Conservation (phyloP, 495 filamentous ascomycete genomes). For the Penicillium flavigenum region DNA sequence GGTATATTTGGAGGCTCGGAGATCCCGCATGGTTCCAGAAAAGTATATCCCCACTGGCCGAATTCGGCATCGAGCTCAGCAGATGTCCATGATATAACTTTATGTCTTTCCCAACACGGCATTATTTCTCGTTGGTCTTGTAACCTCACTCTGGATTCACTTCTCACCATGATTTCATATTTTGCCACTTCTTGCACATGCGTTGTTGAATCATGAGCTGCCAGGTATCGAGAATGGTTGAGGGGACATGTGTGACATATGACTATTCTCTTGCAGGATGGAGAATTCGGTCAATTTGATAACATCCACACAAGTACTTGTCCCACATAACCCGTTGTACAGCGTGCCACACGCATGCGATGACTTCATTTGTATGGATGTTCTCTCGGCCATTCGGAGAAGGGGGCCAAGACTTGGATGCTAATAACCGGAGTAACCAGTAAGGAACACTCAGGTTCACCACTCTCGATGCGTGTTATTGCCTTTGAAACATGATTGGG, state of each 20-base stretch:
- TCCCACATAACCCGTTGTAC: not conserved
- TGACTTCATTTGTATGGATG: slow-evolving; percentile 1
- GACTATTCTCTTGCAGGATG: too few relatives aligned
- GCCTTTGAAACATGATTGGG: not conserved
- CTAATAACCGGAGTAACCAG: not conserved
- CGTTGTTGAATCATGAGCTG: slow-evolving; percentile 1
- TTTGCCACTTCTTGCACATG: not conserved
- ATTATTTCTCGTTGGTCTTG: not conserved
- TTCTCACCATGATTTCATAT: not conserved
- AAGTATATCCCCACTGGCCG: too few relatives aligned
- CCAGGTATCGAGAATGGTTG: not conserved
- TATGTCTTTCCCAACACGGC: too few relatives aligned
- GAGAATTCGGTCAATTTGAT: not conserved
- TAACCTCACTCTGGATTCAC: not conserved
- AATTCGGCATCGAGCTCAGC: too few relatives aligned
- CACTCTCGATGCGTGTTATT: not conserved
- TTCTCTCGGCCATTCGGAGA: not conserved
- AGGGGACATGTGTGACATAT: too few relatives aligned
- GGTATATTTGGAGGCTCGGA: not conserved
- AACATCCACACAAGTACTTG: not conserved
- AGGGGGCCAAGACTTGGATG: not conserved
- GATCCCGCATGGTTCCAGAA: not conserved
- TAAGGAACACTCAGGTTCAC: not conserved
- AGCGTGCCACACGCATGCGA: not conserved
- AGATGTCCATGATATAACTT: too few relatives aligned